Evolutionary conservation across 225 moss, liverwort and hornwort species (phyloP).

Genomic region (Straminergon stramineum): DNA sequence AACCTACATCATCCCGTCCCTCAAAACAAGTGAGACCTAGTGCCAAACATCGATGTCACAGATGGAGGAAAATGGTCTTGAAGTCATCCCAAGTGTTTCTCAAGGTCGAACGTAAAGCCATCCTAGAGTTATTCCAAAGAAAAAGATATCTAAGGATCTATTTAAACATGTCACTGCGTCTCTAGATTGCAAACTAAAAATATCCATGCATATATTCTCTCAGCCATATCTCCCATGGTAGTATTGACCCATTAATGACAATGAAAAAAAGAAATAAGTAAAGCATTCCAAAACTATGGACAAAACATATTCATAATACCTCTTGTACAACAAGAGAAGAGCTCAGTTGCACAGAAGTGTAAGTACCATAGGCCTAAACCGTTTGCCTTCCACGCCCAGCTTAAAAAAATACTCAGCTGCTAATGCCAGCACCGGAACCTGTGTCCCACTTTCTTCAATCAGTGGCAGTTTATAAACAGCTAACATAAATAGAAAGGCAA

Average conservation of each 20-base stretch:
- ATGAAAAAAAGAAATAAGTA: not conserved
- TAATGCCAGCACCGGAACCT: conserved; percentile 78
- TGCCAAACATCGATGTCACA: not conserved
- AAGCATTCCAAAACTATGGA: not conserved
- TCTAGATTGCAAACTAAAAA: not conserved
- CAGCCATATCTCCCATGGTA: not conserved
- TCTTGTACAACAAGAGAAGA: conserved; percentile 15
- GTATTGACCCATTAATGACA: not conserved
- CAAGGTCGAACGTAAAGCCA: not conserved
- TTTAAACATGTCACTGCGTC: not conserved
- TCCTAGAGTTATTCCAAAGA: not conserved
- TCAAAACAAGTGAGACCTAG: not conserved
- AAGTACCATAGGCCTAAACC: conserved; percentile 92
- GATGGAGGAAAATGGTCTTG: not conserved
- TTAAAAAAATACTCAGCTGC: conserved; percentile 98
- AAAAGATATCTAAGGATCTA: not conserved
- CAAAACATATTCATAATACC: conserved; percentile 3
- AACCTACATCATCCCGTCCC: conserved; percentile 37
- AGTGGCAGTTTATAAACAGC: not conserved
- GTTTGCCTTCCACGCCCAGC: conserved; percentile 90
- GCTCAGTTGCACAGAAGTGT: conserved; percentile 20
- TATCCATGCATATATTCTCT: not conserved
- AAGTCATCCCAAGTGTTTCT: not conserved
- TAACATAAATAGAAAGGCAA: not conserved
- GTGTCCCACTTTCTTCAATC: conserved; percentile 15